Conservation (phyloP, 345 rosid genomes). For the Gossypioides kirkii region DNA sequence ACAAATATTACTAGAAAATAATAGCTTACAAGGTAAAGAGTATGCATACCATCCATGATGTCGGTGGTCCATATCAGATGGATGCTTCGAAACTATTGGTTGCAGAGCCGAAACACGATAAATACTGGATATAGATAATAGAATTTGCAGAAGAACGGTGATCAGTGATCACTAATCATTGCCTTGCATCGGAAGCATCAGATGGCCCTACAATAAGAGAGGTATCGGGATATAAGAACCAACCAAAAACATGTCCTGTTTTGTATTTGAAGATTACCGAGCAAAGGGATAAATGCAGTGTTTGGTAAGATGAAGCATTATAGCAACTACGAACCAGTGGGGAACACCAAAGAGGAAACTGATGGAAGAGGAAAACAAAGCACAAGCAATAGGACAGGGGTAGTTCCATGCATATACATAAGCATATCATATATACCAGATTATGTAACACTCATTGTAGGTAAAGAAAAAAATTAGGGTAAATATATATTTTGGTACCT, state of each 20-base stretch:
- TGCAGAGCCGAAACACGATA: not conserved
- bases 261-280: not conserved
- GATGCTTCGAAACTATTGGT: not conserved
- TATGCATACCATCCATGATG: not conserved
- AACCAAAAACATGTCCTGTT: not conserved
- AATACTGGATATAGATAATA: not conserved
- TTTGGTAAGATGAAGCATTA: not conserved
- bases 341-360: not conserved
- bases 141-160: not conserved
- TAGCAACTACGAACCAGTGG: not conserved
- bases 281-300: not conserved
- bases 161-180: slow-evolving; percentile 31
- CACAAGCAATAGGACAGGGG: not conserved
- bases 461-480: no score
- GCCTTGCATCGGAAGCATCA: slow-evolving; percentile 67
- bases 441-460: no score
- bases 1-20: not conserved
- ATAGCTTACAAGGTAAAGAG: not conserved
- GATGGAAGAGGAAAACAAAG: not conserved
- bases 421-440: no score
- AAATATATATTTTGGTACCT: no score
- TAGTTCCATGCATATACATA: no score
- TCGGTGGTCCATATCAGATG: not conserved
- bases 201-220: slow-evolving; percentile 40
- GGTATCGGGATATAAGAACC: not conserved